Evolutionary conservation across 2,329 filamentous ascomycete species (phyloP).

Genomic region (Talaromyces islandicus): DNA sequence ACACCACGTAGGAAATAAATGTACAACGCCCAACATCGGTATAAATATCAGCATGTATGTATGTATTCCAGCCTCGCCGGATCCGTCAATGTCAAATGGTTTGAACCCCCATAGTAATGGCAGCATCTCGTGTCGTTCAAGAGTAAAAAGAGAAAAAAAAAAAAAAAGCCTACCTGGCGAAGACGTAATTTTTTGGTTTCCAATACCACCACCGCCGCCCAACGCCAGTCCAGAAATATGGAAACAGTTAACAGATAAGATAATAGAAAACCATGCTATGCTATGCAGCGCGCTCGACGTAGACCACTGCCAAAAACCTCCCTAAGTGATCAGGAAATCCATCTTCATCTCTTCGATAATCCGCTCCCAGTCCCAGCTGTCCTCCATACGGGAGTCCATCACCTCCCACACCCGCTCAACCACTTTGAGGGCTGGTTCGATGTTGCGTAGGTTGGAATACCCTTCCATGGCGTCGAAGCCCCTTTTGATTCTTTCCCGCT

Average conservation of each 20-base stretch:
- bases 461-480: constrained; percentile 51
- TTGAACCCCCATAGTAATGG: not conserved
- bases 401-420: constrained; percentile 54
- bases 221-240: not conserved
- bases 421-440: constrained; percentile 50
- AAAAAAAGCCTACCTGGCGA: not conserved
- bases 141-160: too few species aligned
- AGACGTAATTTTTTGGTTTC: not conserved
- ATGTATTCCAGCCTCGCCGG: not conserved
- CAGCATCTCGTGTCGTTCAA: too few species aligned
- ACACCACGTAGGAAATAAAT: not conserved
- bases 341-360: constrained; percentile 54
- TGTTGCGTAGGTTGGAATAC: constrained; percentile 54
- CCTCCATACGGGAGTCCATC: constrained; percentile 52
- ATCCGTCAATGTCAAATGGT: not conserved
- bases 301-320: constrained; percentile 8
- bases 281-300: constrained; percentile 1
- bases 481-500: constrained; percentile 50
- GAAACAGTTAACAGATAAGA: not conserved
- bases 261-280: constrained; percentile 5
- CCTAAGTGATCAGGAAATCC: constrained; percentile 55
- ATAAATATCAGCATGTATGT: not conserved
- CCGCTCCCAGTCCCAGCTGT: constrained; percentile 60
- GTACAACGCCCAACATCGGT: not conserved
- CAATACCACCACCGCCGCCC: not conserved